Evolutionary conservation across 2,329 filamentous ascomycete genomes (phyloP).

Genomic region (Penicillium occitanis): DNA sequence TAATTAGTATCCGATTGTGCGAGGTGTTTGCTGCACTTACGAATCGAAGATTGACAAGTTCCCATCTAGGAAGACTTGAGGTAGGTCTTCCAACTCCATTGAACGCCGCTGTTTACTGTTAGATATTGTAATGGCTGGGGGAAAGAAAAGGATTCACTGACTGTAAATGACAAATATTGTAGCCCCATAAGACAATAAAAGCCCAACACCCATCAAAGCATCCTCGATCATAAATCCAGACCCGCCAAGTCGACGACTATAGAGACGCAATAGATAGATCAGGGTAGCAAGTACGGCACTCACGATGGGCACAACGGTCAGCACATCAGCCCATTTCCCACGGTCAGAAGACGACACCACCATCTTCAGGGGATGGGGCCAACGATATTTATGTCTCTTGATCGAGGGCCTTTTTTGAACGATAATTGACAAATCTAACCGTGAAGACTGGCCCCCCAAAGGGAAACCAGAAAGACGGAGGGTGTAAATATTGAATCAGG

Average conservation of each 20-base stretch:
- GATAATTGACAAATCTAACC: neutral
- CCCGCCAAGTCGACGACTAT: constrained; percentile 4
- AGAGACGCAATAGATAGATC: neutral
- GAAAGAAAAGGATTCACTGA: neutral
- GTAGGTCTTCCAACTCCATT: neutral
- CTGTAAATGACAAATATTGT: constrained; percentile 9
- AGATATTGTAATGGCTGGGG: neutral
- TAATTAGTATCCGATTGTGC: neutral
- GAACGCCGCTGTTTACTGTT: neutral
- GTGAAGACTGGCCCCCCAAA: neutral
- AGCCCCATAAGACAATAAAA: neutral
- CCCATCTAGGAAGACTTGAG: neutral
- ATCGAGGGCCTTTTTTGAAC: neutral
- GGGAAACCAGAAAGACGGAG: neutral
- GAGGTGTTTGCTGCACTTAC: neutral
- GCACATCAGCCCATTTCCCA: neutral
- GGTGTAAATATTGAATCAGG: neutral
- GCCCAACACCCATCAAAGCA: constrained; percentile 1
- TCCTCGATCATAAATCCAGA: neutral
- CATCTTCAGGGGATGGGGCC: neutral
- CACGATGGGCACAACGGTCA: neutral
- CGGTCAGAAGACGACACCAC: neutral
- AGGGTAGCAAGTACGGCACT: neutral
- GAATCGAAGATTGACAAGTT: neutral
- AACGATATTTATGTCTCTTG: neutral